These are phyloP conservation scores for Stachybotrys elegans DNA, from an alignment of 2,329 filamentous ascomycete species.

Conservation along the genomic window DNA sequence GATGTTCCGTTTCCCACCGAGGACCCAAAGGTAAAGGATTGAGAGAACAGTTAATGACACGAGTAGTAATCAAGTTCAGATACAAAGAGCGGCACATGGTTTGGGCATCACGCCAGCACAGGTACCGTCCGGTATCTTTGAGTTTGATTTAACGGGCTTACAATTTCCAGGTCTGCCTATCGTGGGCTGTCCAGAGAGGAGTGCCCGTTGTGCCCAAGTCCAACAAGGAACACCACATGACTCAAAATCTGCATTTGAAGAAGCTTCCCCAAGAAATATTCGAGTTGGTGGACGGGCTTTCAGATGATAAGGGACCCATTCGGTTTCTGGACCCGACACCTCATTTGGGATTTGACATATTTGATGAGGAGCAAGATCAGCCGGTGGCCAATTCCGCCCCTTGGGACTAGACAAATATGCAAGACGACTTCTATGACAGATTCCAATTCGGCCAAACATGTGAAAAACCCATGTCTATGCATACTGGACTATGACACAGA, in stretches of 20 bases:
- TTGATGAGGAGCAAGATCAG: slow-evolving; percentile 1
- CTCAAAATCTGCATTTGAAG: not conserved
- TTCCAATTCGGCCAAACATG: too few relatives aligned
- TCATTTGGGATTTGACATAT: not conserved
- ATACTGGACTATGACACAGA: too few relatives aligned
- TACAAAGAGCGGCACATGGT: not conserved
- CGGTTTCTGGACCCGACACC: not conserved
- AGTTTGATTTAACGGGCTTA: not conserved
- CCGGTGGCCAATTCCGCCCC: not conserved
- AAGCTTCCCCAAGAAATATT: not conserved
- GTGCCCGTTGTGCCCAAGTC: not conserved
- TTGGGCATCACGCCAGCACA: not conserved
- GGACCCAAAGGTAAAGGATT: not conserved
- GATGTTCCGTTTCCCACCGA: not conserved
- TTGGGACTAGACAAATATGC: slow-evolving; percentile 1
- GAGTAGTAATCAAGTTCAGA: not conserved
- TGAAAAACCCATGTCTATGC: too few relatives aligned
- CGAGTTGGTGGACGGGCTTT: not conserved
- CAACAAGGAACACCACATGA: not conserved
- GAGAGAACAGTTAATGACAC: not conserved
- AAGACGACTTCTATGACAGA: too few relatives aligned
- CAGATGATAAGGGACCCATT: not conserved
- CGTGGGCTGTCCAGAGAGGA: not conserved
- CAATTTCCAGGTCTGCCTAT: not conserved
- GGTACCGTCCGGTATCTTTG: not conserved